Percentiles rank a stretch among this genome's conserved stretches.
Evolutionary conservation across 176 grass and related monocot species (phyloP).

Genomic region (Dactylis glomerata): DNA sequence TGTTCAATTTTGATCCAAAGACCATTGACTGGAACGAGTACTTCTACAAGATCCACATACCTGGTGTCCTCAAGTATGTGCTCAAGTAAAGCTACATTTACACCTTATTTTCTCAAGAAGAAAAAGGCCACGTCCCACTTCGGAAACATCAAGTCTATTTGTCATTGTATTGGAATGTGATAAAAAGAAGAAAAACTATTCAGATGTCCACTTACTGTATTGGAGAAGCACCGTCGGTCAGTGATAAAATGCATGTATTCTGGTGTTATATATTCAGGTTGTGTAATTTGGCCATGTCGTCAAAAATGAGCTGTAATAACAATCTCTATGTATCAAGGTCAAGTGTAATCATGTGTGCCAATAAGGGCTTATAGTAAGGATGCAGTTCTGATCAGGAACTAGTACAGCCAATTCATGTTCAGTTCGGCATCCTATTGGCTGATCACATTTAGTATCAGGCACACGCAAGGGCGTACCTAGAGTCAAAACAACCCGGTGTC

Average conservation of each 20-base stretch:
- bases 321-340: neutral
- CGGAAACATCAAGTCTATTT: neutral
- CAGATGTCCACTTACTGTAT: neutral
- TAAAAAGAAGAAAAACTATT: neutral
- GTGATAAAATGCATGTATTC: neutral
- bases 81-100: constrained; percentile 38
- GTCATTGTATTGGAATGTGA: neutral
- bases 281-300: neutral
- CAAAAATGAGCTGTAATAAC: neutral
- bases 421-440: neutral
- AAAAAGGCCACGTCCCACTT: neutral
- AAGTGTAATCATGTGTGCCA: neutral
- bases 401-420: neutral
- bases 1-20: constrained; percentile 58
- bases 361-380: neutral
- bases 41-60: constrained; percentile 57
- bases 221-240: neutral
- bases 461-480: too few species aligned
- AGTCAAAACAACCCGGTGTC: too few species aligned
- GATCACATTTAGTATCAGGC: neutral
- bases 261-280: constrained; percentile 12
- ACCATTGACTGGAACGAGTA: constrained; percentile 51
- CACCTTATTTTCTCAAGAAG: neutral
- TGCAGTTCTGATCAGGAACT: neutral
- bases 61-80: constrained; percentile 55